Percentiles rank a stretch among this genome's conserved stretches.
Conservation (phyloP, 352 stramenopile species). For the Peronospora farinosa region DNA sequence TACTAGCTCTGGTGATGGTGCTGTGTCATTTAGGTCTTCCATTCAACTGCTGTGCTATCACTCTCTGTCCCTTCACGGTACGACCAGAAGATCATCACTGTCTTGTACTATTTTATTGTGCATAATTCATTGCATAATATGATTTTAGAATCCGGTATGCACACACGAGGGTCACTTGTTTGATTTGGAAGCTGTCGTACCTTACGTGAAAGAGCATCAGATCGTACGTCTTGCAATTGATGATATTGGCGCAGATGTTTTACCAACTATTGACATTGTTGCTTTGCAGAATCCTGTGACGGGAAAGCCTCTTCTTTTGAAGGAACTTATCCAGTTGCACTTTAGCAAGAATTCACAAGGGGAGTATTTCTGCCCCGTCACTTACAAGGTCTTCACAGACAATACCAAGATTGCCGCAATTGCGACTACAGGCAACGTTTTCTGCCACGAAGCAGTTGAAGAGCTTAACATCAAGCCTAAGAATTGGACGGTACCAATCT, state of each 20-base stretch:
- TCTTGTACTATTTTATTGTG: no score
- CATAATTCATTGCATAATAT: neutral
- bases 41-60: conserved; percentile 98
- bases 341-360: conserved; percentile 77
- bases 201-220: conserved; percentile 94
- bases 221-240: conserved; percentile 47
- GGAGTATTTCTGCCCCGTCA: conserved; percentile 90
- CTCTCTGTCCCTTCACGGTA: conserved; percentile 85
- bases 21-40: conserved; percentile 65
- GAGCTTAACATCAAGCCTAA: conserved; percentile 98
- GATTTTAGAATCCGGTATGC: conserved; percentile 87
- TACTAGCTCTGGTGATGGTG: neutral
- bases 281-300: conserved; percentile 89
- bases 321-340: conserved; percentile 91
- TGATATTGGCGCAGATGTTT: neutral
- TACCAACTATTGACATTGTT: neutral
- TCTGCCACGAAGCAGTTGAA: conserved; percentile 93
- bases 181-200: conserved; percentile 93
- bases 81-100: neutral
- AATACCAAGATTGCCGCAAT: conserved; percentile 84
- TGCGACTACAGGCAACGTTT: conserved; percentile 91
- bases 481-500: conserved; percentile 82
- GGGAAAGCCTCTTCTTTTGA: conserved; percentile 81
- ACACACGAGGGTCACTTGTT: conserved; percentile 94
- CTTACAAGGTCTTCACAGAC: conserved; percentile 93